Conservation (phyloP, 2,329 filamentous ascomycete species). For the Acrocalymma vagum region DNA sequence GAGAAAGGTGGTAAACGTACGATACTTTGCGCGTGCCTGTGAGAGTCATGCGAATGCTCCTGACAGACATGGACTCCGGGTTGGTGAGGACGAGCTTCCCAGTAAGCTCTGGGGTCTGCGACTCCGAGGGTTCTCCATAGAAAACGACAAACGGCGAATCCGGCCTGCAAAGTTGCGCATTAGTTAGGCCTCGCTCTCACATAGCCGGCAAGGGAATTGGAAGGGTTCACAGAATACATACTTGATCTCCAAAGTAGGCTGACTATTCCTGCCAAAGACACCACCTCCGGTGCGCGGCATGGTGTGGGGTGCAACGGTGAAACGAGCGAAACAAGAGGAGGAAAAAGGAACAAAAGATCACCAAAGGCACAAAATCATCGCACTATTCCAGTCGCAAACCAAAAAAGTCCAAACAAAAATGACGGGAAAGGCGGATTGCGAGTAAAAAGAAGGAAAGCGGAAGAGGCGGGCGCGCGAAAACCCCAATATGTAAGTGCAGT, state of each 20-base stretch:
- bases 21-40: slow-evolving; percentile 59
- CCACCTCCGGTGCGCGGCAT: slow-evolving; percentile 45
- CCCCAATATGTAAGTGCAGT: too few species aligned
- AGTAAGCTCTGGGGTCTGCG: slow-evolving; percentile 53
- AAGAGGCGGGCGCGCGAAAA: slow-evolving; percentile 1
- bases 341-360: slow-evolving; percentile 8
- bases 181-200: slow-evolving; percentile 10
- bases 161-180: slow-evolving; percentile 45
- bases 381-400: not conserved
- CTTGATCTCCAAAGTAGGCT: slow-evolving; percentile 54
- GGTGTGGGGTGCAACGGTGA: slow-evolving; percentile 24
- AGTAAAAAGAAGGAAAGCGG: too few species aligned
- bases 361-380: slow-evolving; percentile 15
- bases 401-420: too few species aligned
- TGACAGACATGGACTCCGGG: slow-evolving; percentile 57
- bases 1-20: slow-evolving; percentile 35
- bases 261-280: slow-evolving; percentile 44
- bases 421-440: slow-evolving; percentile 2
- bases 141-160: slow-evolving; percentile 60
- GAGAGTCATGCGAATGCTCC: slow-evolving; percentile 56
- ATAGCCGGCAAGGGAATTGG: not conserved
- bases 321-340: slow-evolving; percentile 8
- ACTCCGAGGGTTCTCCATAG: slow-evolving; percentile 57
- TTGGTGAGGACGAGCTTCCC: slow-evolving; percentile 57
- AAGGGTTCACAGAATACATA: slow-evolving; percentile 25